A percentile compares a stretch with the other conserved stretches of the same genome.
Evolutionary conservation across 2,329 filamentous ascomycete genomes (phyloP).

Genomic region (Diplodia mutila): DNA sequence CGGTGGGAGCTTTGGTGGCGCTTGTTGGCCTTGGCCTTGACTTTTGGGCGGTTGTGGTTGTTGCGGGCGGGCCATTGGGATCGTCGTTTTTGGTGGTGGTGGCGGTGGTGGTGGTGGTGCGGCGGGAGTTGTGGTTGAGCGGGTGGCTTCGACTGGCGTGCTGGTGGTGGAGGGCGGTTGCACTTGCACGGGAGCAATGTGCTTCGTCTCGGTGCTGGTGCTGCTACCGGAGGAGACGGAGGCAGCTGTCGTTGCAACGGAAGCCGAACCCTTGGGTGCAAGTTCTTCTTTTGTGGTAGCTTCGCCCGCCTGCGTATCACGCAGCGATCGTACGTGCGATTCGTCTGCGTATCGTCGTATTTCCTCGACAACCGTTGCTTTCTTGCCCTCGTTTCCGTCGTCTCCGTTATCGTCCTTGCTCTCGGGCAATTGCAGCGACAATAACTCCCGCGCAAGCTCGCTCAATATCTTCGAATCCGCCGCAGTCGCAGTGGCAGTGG

Average conservation of each 20-base stretch:
- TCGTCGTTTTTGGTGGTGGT: background rate
- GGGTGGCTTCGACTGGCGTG: background rate
- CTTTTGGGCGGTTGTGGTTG: background rate
- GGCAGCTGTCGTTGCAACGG: background rate
- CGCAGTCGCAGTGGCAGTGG: background rate
- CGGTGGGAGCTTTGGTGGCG: background rate
- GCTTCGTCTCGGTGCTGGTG: background rate
- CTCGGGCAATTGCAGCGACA: background rate
- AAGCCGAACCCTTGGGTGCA: background rate
- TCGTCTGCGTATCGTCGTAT: background rate
- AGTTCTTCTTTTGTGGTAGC: background rate
- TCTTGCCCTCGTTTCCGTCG: background rate
- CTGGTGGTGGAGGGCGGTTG: background rate
- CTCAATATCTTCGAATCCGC: slow-evolving; percentile 2
- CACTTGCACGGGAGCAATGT: background rate
- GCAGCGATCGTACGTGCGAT: background rate
- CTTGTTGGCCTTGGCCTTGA: background rate
- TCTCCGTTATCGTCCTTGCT: no score
- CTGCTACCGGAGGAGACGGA: background rate
- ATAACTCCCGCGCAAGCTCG: background rate
- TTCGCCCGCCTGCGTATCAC: background rate
- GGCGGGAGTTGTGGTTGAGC: background rate
- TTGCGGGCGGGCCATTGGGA: background rate
- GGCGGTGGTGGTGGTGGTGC: background rate
- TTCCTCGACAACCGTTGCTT: background rate